These are phyloP conservation scores for Auxenochlorella pyrenoidosa DNA, from an alignment of 139 green algal species.

Conservation along the genomic window DNA sequence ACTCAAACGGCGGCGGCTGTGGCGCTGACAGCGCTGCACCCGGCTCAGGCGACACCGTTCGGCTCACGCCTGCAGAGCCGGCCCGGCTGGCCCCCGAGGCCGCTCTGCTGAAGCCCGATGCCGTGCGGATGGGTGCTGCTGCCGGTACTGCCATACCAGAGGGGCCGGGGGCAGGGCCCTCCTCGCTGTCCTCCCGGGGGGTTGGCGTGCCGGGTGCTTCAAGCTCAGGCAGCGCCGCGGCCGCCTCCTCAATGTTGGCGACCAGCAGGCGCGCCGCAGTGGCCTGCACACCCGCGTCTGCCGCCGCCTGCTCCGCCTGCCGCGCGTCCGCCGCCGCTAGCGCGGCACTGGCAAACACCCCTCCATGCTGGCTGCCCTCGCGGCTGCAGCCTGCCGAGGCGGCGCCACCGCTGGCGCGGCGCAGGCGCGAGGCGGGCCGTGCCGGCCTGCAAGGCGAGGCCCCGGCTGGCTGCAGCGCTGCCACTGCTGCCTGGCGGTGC, in stretches of 20 bases:
- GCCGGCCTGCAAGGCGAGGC: not conserved
- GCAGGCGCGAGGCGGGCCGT: not conserved
- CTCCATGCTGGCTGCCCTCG: slow-evolving; percentile 2
- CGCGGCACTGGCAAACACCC: too few relatives aligned
- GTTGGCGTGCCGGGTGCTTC: not conserved
- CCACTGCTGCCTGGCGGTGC: not conserved
- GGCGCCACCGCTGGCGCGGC: not conserved
- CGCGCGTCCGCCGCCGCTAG: not conserved
- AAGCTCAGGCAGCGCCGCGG: not conserved
- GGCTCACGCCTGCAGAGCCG: too few relatives aligned
- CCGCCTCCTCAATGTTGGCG: not conserved
- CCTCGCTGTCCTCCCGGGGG: not conserved
- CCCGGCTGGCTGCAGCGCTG: not conserved
- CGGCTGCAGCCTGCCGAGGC: not conserved
- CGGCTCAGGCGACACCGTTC: too few relatives aligned
- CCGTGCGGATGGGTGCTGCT: too few relatives aligned
- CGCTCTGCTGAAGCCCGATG: too few relatives aligned
- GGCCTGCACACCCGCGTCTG: not conserved
- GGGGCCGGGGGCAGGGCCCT: not conserved
- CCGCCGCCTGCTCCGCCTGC: not conserved
- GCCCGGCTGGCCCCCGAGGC: too few relatives aligned
- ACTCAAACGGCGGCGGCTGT: not conserved
- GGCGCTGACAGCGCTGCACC: too few relatives aligned
- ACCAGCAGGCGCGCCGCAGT: not conserved
- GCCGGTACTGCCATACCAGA: too few relatives aligned